phyloP scores from a whole-genome alignment of 768 basidiomycete genomes.

The Amanita brunnescens region DNA sequence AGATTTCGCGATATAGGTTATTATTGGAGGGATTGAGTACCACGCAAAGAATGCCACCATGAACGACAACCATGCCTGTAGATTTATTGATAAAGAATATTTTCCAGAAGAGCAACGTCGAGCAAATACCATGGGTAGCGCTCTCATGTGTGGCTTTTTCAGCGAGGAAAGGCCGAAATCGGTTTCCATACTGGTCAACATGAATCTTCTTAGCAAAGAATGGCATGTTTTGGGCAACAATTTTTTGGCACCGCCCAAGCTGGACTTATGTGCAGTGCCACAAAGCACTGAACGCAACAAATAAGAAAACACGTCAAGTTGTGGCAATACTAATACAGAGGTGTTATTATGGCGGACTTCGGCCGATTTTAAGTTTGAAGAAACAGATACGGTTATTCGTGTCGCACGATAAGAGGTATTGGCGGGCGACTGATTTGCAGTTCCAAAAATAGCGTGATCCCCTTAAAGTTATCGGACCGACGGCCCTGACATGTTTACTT shows the following conservation, averaged over 20 bases:
- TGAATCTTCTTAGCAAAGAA: not conserved
- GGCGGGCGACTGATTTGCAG: no score
- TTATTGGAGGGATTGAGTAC: conserved; percentile 4
- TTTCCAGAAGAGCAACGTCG: not conserved
- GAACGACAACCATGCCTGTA: conserved; percentile 1
- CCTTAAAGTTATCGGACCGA: no score
- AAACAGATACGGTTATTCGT: no score
- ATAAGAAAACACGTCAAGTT: no score
- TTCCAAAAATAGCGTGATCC: no score
- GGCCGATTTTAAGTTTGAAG: no score
- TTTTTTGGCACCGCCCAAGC: not conserved
- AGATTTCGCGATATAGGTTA: not conserved
- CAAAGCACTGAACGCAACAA: no score
- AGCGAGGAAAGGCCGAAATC: not conserved
- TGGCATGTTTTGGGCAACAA: not conserved
- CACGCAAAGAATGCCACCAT: conserved; percentile 1
- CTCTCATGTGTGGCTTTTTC: conserved; percentile 1
- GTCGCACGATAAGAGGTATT: no score
- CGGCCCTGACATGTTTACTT: no score
- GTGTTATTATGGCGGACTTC: not conserved
- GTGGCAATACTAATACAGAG: no score
- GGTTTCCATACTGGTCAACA: conserved; percentile 3
- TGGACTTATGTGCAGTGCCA: not conserved
- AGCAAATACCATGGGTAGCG: not conserved
- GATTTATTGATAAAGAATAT: not conserved